phyloP scores from a whole-genome alignment of 331 rosid genomes.

The Spiraea crenata region DNA sequence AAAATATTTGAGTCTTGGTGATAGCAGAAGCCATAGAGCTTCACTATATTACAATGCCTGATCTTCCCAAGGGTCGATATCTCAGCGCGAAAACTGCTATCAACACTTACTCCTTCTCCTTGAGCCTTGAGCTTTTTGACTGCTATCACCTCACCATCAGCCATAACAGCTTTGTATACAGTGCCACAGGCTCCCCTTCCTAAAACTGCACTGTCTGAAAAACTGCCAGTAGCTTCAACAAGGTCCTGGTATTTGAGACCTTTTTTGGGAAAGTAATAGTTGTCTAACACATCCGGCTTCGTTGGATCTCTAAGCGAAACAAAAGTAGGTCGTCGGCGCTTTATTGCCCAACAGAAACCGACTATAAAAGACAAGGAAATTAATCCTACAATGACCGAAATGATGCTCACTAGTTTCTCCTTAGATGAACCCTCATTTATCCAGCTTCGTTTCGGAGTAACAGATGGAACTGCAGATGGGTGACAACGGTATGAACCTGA shows the following conservation, averaged over 20 bases:
- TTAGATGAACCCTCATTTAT: slow-evolving; percentile 41
- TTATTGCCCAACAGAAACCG: slow-evolving; percentile 53
- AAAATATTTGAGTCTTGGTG: slow-evolving; percentile 74
- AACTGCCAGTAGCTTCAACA: slow-evolving; percentile 62
- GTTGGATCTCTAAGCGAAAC: slow-evolving; percentile 45
- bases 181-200: slow-evolving; percentile 82
- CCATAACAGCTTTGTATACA: slow-evolving; percentile 66
- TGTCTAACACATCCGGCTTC: slow-evolving; percentile 43
- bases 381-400: slow-evolving; percentile 46
- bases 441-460: slow-evolving; percentile 41
- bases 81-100: slow-evolving; percentile 68
- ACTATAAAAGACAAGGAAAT: slow-evolving; percentile 54
- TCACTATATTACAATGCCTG: slow-evolving; percentile 75
- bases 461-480: slow-evolving; percentile 31
- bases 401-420: slow-evolving; percentile 53
- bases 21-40: slow-evolving; percentile 69
- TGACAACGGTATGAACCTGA: slow-evolving; percentile 40
- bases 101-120: slow-evolving; percentile 59
- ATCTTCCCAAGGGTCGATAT: slow-evolving; percentile 76
- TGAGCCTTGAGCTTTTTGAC: slow-evolving; percentile 65
- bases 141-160: slow-evolving; percentile 54
- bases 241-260: slow-evolving; percentile 73
- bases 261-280: slow-evolving; percentile 69
- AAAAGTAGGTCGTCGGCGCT: slow-evolving; percentile 33
- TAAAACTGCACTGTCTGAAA: slow-evolving; percentile 47